Base-by-base conservation (phyloP, 306 rosid species). In the Amphicarpaea edgeworthii region DNA sequence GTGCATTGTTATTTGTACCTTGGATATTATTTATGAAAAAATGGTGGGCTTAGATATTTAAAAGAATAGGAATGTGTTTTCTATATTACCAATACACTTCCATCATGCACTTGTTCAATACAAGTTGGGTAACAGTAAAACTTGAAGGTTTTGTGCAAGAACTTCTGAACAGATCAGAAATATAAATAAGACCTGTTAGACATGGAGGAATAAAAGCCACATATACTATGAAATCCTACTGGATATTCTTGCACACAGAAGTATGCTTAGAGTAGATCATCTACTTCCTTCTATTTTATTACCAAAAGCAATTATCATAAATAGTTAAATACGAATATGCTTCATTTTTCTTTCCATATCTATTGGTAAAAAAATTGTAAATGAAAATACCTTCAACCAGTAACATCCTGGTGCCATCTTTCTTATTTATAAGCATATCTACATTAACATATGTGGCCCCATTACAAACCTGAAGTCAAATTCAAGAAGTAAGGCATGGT, bases 371-470 rank as follows among this genome's bases (percentile, higher is more conserved):
- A 32, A 63, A 21, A 7, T 6, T 45, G 37, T 26, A 8, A 53
- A 63, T 21, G 58, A 59, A 46, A 65, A 72, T 83, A 90, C 99
- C 99, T 92, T 96, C 98, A 21, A 92, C 37, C 47, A 90, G 76
- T 79, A 96, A 81, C 97, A 96, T 96, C 82, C 84, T 84, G 83
- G 84, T 77, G 24, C 73, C 77, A 47, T 92, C 97, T 81, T 92
- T 92, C 85, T 83, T 88, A 86, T 83, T 90, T 60, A 82, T 72
- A 59, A 86, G 70, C 97, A 90, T 88, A 78, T 92, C 98, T 77
- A 96, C 79, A 62, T 86, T 92, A 62, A 86, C 99, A 89, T 80
- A 82, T 26, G 97, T 90, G 65, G 99, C 98, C 53, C 99, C 99
- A 75, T 82, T 76, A 87, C 93, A 87, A 68, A 92, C 93, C 98